Evolutionary conservation across 495 filamentous ascomycete genomes (phyloP), one percentile per base, ranked within the genome.

Genomic region (Xylaria nigripes): DNA sequence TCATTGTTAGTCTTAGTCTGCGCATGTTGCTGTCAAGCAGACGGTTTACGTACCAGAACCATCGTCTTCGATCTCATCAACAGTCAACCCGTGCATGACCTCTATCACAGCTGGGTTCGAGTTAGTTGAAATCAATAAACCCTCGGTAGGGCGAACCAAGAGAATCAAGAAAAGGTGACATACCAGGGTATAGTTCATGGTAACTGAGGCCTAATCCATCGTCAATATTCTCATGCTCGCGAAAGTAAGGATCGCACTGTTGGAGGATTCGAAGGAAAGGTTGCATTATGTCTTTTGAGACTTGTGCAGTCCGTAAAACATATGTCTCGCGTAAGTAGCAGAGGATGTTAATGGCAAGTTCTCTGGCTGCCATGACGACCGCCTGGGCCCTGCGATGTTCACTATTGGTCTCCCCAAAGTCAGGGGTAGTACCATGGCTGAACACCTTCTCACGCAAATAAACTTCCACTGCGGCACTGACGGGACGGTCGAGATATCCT

Each of bases 401-500:
- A 30, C 63, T 59, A 7, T 58, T 64, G 8, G 56, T 41, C 8
- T 68, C 65, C 1, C 61, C 65, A 38, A 67, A 61, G 5, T 32
- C 46, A 5, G 68, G 60, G 16, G 66, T 56, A 6, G 64, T 56
- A 7, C 68, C 65, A 46, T 73, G 60, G 34, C 68, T 66, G 60
- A 89, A 83, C 22, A 87, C 53, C 43, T 79, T 73, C 8, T 77
- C 69, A 25, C 76, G 72, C 30, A 88, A 61, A 45, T 86, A 69
- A 4, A 71, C 70, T 46, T 83, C 74, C 1, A 82, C 80, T 25
- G 71, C 70, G 15, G 68, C 64, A 21, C 81, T 79, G 22, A 87
- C 74, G 2, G 62, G 51, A 12, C 68, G 66, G 38, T 88, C 84
- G 16, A 69, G 76, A 58, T 84, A 86, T 42, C 79, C 78, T 18